Conservation (phyloP, 768 basidiomycete species). For the Amylocystis lapponica region DNA sequence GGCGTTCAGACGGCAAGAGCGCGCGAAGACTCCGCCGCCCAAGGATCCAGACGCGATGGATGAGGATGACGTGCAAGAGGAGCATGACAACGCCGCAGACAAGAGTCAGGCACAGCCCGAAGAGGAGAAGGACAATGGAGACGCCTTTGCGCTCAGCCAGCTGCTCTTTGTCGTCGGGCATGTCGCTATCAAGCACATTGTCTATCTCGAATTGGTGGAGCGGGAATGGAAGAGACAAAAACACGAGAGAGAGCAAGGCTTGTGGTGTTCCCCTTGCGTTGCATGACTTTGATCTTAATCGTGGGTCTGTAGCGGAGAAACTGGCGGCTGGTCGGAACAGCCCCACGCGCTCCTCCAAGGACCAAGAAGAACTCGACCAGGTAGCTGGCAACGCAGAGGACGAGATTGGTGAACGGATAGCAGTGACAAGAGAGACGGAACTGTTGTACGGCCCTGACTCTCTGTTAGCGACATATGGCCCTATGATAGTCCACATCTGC, state of each 20-base stretch:
- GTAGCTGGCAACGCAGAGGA: constrained; percentile 98
- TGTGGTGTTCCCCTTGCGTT: constrained; percentile 16
- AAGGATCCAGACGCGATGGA: constrained; percentile 48
- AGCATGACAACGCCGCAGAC: constrained; percentile 3
- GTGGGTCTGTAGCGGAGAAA: constrained; percentile 50
- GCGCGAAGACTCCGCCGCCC: constrained; percentile 16
- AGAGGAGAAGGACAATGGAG: constrained; percentile 51
- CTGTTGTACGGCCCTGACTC: constrained; percentile 80
- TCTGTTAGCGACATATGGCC: constrained; percentile 79
- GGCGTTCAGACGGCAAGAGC: constrained; percentile 47
- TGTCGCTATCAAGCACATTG: constrained; percentile 96
- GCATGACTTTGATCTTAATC: neutral
- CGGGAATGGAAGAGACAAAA: constrained; percentile 96
- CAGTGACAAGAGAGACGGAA: constrained; percentile 78
- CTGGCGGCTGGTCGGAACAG: constrained; percentile 35
- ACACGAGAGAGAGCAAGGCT: constrained; percentile 79
- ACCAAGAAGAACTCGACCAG: constrained; percentile 88
- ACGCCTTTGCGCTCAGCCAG: constrained; percentile 86
- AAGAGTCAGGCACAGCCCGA: constrained; percentile 6
- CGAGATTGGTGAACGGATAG: constrained; percentile 92
- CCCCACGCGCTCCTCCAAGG: constrained; percentile 38
- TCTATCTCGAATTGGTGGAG: constrained; percentile 92
- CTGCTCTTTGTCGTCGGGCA: constrained; percentile 95
- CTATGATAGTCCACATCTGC: constrained; percentile 86
- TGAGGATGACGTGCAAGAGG: constrained; percentile 41